Evolutionary conservation across 176 grass and related monocot species (phyloP).

Genomic region (Lolium multiflorum): DNA sequence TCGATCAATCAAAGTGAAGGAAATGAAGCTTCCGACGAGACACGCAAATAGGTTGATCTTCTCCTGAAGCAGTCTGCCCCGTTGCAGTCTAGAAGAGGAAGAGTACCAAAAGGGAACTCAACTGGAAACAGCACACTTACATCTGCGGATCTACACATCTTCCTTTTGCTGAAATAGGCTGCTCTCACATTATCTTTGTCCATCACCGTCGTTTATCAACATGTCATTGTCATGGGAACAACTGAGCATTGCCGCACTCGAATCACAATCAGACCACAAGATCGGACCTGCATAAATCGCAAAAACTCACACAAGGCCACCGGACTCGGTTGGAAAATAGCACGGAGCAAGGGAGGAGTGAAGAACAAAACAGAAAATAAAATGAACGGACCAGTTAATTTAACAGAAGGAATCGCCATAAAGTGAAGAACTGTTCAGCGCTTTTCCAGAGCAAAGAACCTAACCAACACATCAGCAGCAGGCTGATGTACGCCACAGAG

Average conservation of each 20-base stretch:
- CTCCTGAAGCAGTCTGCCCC: neutral
- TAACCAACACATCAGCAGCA: too few relatives aligned
- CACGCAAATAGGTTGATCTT: too few relatives aligned
- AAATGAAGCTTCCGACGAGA: too few relatives aligned
- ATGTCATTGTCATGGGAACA: neutral
- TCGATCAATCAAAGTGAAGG: too few relatives aligned
- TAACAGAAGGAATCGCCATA: too few relatives aligned
- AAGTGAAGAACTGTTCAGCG: too few relatives aligned
- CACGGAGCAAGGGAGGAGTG: neutral
- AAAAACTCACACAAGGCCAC: neutral
- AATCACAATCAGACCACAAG: neutral
- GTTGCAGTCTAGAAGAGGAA: neutral
- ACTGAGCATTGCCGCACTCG: neutral
- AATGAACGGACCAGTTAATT: neutral
- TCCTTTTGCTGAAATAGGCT: neutral
- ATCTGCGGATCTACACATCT: constrained; percentile 62
- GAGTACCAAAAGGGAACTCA: neutral
- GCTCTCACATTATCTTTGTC: neutral
- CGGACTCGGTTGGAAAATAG: neutral
- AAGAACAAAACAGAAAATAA: neutral
- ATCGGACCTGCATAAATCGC: neutral
- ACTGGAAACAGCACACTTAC: constrained; percentile 46
- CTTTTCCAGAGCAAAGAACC: too few relatives aligned
- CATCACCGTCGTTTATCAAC: neutral
- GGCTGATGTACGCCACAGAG: too few relatives aligned